These are phyloP conservation scores for Aurantiochytrium sp. DNA, from an alignment of 108 stramenopile species.

Conservation along the genomic window DNA sequence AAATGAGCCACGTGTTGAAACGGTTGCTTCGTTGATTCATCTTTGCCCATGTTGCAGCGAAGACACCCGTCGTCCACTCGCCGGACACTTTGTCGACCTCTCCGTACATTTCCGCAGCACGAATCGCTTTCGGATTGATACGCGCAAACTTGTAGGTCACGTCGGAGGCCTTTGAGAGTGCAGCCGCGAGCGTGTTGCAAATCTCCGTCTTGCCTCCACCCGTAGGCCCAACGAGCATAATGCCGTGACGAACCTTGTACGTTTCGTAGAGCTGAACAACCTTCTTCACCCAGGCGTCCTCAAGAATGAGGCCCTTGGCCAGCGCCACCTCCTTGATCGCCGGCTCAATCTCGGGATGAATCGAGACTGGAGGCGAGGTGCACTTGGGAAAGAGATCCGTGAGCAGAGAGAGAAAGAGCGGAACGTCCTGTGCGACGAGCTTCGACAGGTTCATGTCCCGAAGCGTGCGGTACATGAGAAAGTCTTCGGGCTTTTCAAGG, in stretches of 20 bases:
- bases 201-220: constrained; percentile 83
- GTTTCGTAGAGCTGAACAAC: constrained; percentile 80
- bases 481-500: constrained; percentile 59
- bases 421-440: constrained; percentile 82
- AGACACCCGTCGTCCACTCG: constrained; percentile 84
- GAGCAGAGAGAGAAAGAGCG: constrained; percentile 72
- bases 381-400: constrained; percentile 73
- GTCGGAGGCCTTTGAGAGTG: constrained; percentile 61
- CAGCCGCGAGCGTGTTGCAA: constrained; percentile 61
- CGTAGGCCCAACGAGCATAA: constrained; percentile 79
- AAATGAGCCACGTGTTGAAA: constrained; percentile 84
- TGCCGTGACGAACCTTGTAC: constrained; percentile 66
- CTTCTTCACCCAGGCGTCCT: constrained; percentile 63
- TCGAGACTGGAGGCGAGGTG: constrained; percentile 63
- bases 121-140: constrained; percentile 82
- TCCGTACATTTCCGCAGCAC: constrained; percentile 84
- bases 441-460: constrained; percentile 85
- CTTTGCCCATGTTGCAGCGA: constrained; percentile 82
- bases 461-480: constrained; percentile 73
- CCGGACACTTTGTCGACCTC: constrained; percentile 72
- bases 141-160: constrained; percentile 65
- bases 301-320: constrained; percentile 32
- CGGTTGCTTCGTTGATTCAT: constrained; percentile 69
- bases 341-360: constrained; percentile 67
- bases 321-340: constrained; percentile 28